Base-by-base conservation (phyloP, 305 asterid genomes). In the Fraxinus albicans region DNA sequence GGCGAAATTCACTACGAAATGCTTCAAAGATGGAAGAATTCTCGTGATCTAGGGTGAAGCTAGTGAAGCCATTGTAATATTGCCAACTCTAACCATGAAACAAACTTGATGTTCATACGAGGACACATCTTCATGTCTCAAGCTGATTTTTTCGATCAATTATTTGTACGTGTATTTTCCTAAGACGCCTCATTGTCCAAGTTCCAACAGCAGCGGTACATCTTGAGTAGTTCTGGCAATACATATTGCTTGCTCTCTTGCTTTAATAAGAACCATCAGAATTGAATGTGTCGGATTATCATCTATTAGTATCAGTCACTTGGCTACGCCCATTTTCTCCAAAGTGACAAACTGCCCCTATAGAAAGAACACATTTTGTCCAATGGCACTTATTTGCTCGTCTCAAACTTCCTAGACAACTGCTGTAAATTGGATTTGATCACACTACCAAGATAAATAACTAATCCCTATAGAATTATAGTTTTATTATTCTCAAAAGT, bases 1-100 rank as follows among this genome's bases (percentile, higher is more conserved):
- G 73, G 92, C 90, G 55, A 92, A 90, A 76, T 88, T 93, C 31
- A 83, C 81, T 23, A 91, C 94, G 1, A 90, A 84, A 80, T 93
- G 95, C 85, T 73, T 86, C 50, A 90, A 88, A 83, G 73, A 77
- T 15, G 89, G 81, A 19, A 87, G 76, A 19, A 23, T 23, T 3
- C 81, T 89, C 2, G 93, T 88, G 76, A 87, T 91, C 3, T 88
- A 87, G 87, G 94, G 27, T 25, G 27, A 25, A 25, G 27, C 27
- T 25, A 25, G 94, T 25, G 95, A 88, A 80, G 97, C 97, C 44
- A 86, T 86, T 0, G 84, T 93, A 1, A 65, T 93, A 27, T 65
- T 90, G 67, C 90, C 90, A 47, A 63, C 87, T 8, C 73, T 89
- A 75, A 79, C 69, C 23, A 69, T 85, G 81, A 87, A 85, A 2